These are phyloP conservation scores for Trametes villosa DNA, from an alignment of 768 basidiomycete species.

Conservation along the genomic window DNA sequence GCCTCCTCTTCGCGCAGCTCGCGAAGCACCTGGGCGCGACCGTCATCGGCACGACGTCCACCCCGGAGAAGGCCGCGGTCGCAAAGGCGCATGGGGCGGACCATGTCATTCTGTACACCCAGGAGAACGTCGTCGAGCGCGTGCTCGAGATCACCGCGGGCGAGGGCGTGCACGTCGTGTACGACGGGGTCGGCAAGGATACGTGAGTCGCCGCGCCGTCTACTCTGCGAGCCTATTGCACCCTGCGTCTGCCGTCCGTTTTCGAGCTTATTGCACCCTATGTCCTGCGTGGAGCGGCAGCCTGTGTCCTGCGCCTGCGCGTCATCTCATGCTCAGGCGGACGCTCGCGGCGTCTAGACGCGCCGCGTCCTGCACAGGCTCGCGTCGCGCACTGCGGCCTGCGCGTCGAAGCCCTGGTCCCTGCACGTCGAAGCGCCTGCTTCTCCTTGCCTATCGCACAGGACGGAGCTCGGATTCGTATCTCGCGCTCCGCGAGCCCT, in stretches of 20 bases:
- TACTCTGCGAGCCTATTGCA: background rate
- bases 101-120: constrained; percentile 82
- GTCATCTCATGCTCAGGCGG: no score
- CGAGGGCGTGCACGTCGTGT: constrained; percentile 83
- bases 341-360: no score
- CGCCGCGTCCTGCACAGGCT: background rate
- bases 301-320: no score
- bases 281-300: no score
- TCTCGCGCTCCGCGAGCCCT: no score
- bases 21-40: constrained; percentile 77
- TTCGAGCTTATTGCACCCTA: no score
- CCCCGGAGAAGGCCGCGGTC: constrained; percentile 77
- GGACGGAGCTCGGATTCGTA: no score
- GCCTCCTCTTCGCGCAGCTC: constrained; percentile 67
- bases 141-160: constrained; percentile 79
- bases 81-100: constrained; percentile 82
- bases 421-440: no score
- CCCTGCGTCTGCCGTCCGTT: no score
- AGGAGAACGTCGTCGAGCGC: constrained; percentile 73
- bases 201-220: constrained; percentile 57
- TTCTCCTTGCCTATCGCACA: no score
- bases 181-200: constrained; percentile 96
- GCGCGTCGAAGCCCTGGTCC: no score
- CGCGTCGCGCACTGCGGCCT: no score
- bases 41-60: constrained; percentile 93